Evolutionary conservation across 306 rosid species (phyloP), one percentile per base, ranked within the genome.

Genomic region (Glycyrrhiza uralensis): DNA sequence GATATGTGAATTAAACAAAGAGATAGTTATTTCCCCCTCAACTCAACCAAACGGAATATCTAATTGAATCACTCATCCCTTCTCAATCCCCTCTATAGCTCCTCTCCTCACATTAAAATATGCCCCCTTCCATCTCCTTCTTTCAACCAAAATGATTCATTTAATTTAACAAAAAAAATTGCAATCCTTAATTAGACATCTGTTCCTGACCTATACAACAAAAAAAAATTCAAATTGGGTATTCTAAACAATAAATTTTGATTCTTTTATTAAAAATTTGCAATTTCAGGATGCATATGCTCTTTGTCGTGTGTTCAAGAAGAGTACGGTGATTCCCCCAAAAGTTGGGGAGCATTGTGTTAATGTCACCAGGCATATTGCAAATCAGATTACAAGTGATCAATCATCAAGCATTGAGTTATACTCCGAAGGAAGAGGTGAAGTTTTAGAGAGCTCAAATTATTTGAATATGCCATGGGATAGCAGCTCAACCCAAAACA

Each of bases 271-370:
- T n/a, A 20, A 14, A 17, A 41, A 38, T 3, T 42, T 74, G 12
- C 47, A 20, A 46, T 28, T 42, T 38, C 80, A 94, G 96, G 99
- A 94, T 79, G 97, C 96, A 0, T 94, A 91, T 84, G 99, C 99
- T 0, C 93, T 94, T 23, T 91, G 99, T 66, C 96, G 99, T 36
- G 81, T 94, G 46, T 85, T 89, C 76, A 94, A 94, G 87, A 94
- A 94, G 76, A 91, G 76, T 7, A 19, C 86, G 7, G 76, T 84
- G 13, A 81, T 81, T 28, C 66, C 75, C 1, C 87, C 96, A 13
- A 94, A 87, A 80, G 82, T 85, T 3, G 92, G 67, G 52, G 93
- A 85, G 10, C 87, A 84, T 2, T 91, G 84, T 50, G 92, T 47
- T 39, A 84, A 24, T 57, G 26, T 29, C 0, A 24, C 75, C 5